These are phyloP conservation scores for Naganishia liquefaciens DNA, from an alignment of 1,284 basidiomycete genomes.

Conservation along the genomic window DNA sequence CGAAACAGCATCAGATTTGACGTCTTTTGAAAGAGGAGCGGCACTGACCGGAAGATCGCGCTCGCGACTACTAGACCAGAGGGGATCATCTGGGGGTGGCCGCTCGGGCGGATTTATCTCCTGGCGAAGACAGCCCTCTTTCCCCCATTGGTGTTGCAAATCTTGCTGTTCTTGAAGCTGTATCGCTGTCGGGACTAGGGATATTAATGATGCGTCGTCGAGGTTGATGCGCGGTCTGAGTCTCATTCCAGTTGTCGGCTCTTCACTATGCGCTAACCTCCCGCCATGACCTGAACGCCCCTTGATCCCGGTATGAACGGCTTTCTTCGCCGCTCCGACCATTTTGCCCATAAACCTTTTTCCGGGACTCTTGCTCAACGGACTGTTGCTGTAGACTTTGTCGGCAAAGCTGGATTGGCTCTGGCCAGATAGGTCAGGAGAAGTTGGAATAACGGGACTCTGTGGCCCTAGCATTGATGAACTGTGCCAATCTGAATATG, in stretches of 20 bases:
- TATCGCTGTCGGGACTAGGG: constrained; percentile 1
- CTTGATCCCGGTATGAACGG: constrained; percentile 16
- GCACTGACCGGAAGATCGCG: constrained; percentile 20
- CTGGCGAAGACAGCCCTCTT: constrained; percentile 6
- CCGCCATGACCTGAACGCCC: constrained; percentile 1
- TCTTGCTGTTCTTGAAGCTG: constrained; percentile 11
- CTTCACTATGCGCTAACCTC: constrained; percentile 1
- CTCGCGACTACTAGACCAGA: not conserved
- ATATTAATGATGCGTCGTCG: not conserved
- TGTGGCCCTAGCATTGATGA: no score
- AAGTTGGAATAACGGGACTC: constrained; percentile 6
- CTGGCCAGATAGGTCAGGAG: constrained; percentile 4
- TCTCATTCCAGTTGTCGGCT: not conserved
- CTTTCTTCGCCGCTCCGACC: constrained; percentile 16
- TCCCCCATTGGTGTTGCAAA: constrained; percentile 8
- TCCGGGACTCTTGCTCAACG: constrained; percentile 21
- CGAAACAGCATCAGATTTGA: no score
- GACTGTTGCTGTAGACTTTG: constrained; percentile 21
- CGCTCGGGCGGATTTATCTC: no score
- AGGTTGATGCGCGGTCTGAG: not conserved
- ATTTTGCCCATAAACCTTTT: constrained; percentile 16
- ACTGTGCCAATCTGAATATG: not conserved
- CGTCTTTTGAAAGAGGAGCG: no score
- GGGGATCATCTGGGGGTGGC: no score
- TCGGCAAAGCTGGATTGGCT: not conserved